Percentiles rank a stretch among this genome's conserved stretches.
phyloP scores from a whole-genome alignment of 192 early-diverging fungal species.

The Backusella liffmaniae region DNA sequence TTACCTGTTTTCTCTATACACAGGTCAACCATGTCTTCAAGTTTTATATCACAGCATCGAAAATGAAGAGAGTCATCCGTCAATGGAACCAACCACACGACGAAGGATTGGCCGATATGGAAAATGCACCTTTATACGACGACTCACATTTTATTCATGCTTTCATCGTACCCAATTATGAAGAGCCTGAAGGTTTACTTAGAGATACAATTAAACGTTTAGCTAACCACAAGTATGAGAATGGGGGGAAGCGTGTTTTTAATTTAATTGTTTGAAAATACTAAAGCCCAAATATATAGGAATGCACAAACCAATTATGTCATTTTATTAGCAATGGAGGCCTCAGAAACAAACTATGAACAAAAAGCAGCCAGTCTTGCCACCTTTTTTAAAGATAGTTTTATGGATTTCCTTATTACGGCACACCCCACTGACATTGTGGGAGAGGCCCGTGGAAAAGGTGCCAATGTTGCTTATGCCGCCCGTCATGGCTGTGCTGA shows the following conservation, averaged over 20 bases:
- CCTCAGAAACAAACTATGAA: slow-evolving; percentile 52
- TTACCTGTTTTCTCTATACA: slow-evolving; percentile 41
- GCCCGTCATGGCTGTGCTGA: slow-evolving; percentile 38
- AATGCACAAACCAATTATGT: slow-evolving; percentile 50
- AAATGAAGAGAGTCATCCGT: slow-evolving; percentile 41
- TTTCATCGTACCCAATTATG: slow-evolving; percentile 73
- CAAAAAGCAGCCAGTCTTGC: slow-evolving; percentile 58
- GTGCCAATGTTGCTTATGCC: slow-evolving; percentile 70
- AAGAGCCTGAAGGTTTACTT: slow-evolving; percentile 64
- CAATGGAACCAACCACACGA: slow-evolving; percentile 31
- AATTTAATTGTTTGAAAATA: background rate
- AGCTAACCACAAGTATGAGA: slow-evolving; percentile 56
- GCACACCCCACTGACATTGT: slow-evolving; percentile 63
- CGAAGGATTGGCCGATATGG: slow-evolving; percentile 14
- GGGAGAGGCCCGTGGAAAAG: slow-evolving; percentile 74
- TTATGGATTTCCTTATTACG: slow-evolving; percentile 69
- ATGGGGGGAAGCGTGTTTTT: background rate
- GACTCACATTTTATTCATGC: slow-evolving; percentile 55
- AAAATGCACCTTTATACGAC: slow-evolving; percentile 19
- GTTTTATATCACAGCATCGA: slow-evolving; percentile 42
- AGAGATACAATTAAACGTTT: slow-evolving; percentile 70
- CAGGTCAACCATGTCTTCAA: slow-evolving; percentile 48
- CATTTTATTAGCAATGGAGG: slow-evolving; percentile 77
- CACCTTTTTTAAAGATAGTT: slow-evolving; percentile 53
- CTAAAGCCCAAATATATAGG: slow-evolving; percentile 9